These are phyloP conservation scores for Mimosa pudica DNA, from an alignment of 306 rosid species.

Conservation along the genomic window DNA sequence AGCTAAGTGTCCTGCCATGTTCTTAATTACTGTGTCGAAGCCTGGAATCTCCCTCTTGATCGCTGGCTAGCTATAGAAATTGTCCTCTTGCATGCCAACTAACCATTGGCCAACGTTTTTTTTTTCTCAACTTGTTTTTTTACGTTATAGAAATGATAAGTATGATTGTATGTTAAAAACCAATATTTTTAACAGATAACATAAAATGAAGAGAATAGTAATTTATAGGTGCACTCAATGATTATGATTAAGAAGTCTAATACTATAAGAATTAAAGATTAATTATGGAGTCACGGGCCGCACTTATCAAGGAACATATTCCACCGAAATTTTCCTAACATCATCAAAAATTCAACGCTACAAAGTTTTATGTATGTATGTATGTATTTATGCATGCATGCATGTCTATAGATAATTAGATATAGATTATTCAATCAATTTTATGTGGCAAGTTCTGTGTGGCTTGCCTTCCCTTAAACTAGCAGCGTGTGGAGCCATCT, in stretches of 20 bases:
- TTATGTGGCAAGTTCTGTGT: background rate
- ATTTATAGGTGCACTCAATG: background rate
- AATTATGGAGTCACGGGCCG: constrained; percentile 38
- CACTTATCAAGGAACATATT: constrained; percentile 20
- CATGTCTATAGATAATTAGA: no score
- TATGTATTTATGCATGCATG: no score
- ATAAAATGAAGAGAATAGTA: background rate
- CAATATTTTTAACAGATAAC: no score
- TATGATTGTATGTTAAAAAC: no score
- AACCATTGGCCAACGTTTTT: background rate
- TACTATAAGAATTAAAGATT: background rate
- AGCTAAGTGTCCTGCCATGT: background rate
- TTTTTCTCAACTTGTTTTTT: background rate
- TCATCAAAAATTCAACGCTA: background rate
- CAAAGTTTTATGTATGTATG: background rate
- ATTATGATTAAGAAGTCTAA: background rate
- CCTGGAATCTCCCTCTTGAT: background rate
- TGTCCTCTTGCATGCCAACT: background rate
- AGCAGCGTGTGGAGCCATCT: background rate
- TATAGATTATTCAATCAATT: background rate
- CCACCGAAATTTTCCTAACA: background rate
- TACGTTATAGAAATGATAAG: no score
- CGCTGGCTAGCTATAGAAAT: background rate
- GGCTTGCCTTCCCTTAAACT: background rate
- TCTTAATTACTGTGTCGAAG: background rate